phyloP scores from a whole-genome alignment of 208 protist genomes.

The Balamuthia mandrillaris region DNA sequence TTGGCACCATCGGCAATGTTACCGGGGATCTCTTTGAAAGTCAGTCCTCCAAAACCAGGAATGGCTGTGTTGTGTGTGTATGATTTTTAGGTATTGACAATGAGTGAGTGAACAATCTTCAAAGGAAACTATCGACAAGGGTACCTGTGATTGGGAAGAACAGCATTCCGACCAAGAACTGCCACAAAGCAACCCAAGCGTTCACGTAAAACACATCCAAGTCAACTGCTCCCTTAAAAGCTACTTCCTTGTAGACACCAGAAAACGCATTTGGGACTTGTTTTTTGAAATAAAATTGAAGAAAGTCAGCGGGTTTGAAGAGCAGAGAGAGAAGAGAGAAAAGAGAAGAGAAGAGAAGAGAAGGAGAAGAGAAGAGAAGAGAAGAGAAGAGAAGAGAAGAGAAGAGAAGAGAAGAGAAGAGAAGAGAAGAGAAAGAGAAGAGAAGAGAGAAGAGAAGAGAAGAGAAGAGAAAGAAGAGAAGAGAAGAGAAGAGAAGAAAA shows the following conservation, averaged over 20 bases:
- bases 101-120: background rate
- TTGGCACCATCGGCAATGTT: slow-evolving; percentile 19
- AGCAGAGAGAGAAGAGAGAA: background rate
- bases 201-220: slow-evolving; percentile 42
- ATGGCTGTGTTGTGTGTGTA: too few relatives aligned
- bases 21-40: slow-evolving; percentile 4
- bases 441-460: too few relatives aligned
- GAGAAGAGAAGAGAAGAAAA: background rate
- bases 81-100: too few relatives aligned
- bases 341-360: too few relatives aligned
- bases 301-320: too few relatives aligned
- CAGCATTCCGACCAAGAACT: slow-evolving; percentile 11
- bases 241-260: slow-evolving; percentile 44
- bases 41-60: slow-evolving; percentile 20
- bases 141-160: background rate
- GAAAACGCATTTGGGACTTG: too few relatives aligned
- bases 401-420: background rate
- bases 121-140: too few relatives aligned
- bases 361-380: background rate
- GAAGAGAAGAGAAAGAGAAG: background rate
- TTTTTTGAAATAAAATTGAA: too few relatives aligned
- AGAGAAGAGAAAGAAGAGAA: background rate
- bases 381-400: background rate
- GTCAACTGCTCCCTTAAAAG: slow-evolving; percentile 35
- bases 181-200: slow-evolving; percentile 39